Conservation (phyloP, 169 alveolate genomes). For the Toxoplasma gondii region DNA sequence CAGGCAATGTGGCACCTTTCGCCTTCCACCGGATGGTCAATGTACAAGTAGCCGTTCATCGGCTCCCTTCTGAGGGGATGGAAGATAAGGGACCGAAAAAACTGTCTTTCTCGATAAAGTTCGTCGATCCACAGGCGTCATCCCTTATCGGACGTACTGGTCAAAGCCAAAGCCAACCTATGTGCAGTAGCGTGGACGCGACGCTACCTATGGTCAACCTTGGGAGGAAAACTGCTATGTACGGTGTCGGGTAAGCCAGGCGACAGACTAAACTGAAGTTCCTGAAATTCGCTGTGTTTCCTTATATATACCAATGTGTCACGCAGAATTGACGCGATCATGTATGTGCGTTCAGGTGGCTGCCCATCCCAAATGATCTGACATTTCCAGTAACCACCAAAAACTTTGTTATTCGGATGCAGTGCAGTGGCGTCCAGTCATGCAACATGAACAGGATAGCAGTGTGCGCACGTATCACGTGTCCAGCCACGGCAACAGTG, state of each 20-base stretch:
- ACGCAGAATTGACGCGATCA: no score
- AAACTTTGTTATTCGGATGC: slow-evolving; percentile 9
- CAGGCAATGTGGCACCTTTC: slow-evolving; percentile 21
- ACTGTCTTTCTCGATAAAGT: neutral
- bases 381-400: neutral
- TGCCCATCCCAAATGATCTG: neutral
- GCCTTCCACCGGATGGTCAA: neutral
- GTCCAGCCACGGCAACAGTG: slow-evolving; percentile 12
- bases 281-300: no score
- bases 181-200: neutral
- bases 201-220: neutral
- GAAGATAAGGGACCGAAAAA: neutral
- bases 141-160: neutral
- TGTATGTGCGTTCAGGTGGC: slow-evolving; percentile 30
- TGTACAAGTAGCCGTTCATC: neutral
- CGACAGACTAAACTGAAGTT: no score
- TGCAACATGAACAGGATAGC: slow-evolving; percentile 7
- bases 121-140: slow-evolving; percentile 17
- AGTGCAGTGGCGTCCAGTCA: slow-evolving; percentile 23
- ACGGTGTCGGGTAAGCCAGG: slow-evolving; percentile 24
- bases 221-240: slow-evolving; percentile 9
- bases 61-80: slow-evolving; percentile 8
- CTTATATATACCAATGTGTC: no score
- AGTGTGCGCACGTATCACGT: slow-evolving; percentile 24
- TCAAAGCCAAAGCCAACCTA: neutral